phyloP scores from a whole-genome alignment of 1,139 yeast genomes.

The Debaryomyces subglobosus region DNA sequence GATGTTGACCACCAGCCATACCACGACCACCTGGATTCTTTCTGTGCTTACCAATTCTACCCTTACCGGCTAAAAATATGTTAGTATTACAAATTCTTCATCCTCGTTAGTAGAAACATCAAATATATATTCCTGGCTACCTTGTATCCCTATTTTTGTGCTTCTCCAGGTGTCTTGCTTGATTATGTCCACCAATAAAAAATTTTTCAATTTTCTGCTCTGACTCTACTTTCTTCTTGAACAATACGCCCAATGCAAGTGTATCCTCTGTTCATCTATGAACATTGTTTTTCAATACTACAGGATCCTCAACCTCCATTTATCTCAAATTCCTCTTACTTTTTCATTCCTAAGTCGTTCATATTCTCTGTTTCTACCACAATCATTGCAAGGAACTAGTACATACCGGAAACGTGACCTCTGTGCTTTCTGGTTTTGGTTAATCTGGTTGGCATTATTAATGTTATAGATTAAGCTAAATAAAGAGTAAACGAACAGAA shows the following conservation, averaged over 20 bases:
- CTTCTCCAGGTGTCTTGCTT: background rate
- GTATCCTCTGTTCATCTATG: background rate
- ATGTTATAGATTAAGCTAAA: slow-evolving; percentile 8
- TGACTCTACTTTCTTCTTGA: background rate
- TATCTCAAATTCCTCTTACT: background rate
- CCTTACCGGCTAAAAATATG: slow-evolving; percentile 88
- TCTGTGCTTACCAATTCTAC: slow-evolving; percentile 99
- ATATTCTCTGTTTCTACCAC: slow-evolving; percentile 1
- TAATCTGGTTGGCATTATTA: slow-evolving; percentile 97
- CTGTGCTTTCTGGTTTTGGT: slow-evolving; percentile 99
- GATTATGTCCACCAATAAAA: slow-evolving; percentile 1
- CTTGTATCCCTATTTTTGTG: background rate
- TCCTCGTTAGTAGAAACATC: background rate
- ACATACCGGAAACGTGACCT: slow-evolving; percentile 99
- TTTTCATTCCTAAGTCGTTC: slow-evolving; percentile 1
- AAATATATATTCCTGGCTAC: background rate
- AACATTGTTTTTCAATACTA: background rate
- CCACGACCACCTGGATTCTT: slow-evolving; percentile 99
- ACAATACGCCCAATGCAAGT: background rate
- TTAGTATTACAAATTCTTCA: slow-evolving; percentile 29
- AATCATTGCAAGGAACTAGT: slow-evolving; percentile 13
- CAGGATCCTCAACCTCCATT: background rate
- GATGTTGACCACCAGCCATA: slow-evolving; percentile 99
- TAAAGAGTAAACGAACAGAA: background rate
- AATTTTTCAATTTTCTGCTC: slow-evolving; percentile 1